Evolutionary conservation across 2,329 filamentous ascomycete genomes (phyloP).

Genomic region (Fusarium buxicola): DNA sequence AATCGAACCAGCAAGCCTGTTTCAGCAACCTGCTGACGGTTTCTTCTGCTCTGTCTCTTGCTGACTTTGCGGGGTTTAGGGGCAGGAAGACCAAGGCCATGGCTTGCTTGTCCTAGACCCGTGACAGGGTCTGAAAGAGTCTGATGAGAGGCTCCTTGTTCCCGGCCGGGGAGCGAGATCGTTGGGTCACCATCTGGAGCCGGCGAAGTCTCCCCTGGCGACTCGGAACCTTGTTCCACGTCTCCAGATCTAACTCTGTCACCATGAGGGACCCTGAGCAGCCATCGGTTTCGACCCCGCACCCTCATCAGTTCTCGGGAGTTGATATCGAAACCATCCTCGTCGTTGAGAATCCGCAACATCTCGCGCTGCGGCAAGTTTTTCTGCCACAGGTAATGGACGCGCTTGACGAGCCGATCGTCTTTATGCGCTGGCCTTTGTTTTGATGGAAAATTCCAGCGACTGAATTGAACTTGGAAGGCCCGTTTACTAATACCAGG

Average conservation of each 20-base stretch:
- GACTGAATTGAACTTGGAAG: conserved; percentile 80
- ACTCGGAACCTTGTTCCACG: conserved; percentile 18
- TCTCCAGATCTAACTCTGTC: conserved; percentile 57
- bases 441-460: conserved; percentile 83
- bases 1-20: conserved; percentile 78
- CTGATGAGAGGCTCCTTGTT: conserved; percentile 3
- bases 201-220: conserved; percentile 11
- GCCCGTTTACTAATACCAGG: conserved; percentile 72
- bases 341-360: conserved; percentile 74
- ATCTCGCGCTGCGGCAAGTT: conserved; percentile 81
- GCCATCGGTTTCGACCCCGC: conserved; percentile 75
- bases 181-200: conserved; percentile 18
- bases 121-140: not conserved
- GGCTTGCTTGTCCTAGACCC: not conserved
- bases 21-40: conserved; percentile 74
- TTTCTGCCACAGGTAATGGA: conserved; percentile 81
- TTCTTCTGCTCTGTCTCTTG: conserved; percentile 72
- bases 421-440: conserved; percentile 79
- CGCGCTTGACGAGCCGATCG: conserved; percentile 71
- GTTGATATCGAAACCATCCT: conserved; percentile 78
- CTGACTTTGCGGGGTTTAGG: conserved; percentile 17
- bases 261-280: conserved; percentile 71
- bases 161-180: conserved; percentile 12
- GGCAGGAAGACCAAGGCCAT: not conserved
- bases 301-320: conserved; percentile 77